A percentile compares a stretch with the other conserved stretches of the same genome.
Evolutionary conservation across 1,139 yeast species (phyloP).

Genomic region (Geotrichum candidum): DNA sequence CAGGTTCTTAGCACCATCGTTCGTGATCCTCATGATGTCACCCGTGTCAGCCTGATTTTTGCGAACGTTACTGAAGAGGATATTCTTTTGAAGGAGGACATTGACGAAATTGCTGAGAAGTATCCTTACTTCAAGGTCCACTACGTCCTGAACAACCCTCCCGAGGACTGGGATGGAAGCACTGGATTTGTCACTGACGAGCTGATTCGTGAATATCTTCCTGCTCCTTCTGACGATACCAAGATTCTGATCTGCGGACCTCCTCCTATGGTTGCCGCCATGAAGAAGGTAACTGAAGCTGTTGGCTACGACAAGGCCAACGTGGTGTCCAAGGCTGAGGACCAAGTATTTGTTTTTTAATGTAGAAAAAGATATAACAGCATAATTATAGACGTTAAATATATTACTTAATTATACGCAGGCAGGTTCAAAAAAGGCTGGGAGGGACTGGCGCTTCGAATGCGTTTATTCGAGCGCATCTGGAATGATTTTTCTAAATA

Average conservation of each 20-base stretch:
- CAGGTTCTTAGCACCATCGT: slow-evolving; percentile 78
- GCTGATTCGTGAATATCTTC: slow-evolving; percentile 58
- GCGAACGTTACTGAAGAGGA: slow-evolving; percentile 72
- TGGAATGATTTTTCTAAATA: neutral
- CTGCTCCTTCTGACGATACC: slow-evolving; percentile 55
- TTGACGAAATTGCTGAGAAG: slow-evolving; percentile 59
- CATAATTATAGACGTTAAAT: neutral
- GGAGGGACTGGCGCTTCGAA: too few species aligned
- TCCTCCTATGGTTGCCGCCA: slow-evolving; percentile 75
- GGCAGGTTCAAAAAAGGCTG: too few species aligned
- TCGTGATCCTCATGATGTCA: slow-evolving; percentile 63
- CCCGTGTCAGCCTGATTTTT: slow-evolving; percentile 61
- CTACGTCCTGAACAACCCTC: slow-evolving; percentile 74
- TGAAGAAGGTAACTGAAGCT: slow-evolving; percentile 70
- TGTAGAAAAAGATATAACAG: neutral
- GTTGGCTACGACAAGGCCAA: slow-evolving; percentile 84
- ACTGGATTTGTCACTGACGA: slow-evolving; percentile 80
- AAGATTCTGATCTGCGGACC: slow-evolving; percentile 93
- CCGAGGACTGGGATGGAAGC: slow-evolving; percentile 68
- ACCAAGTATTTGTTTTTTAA: slow-evolving; percentile 81
- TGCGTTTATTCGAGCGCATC: too few species aligned
- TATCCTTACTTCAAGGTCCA: slow-evolving; percentile 64
- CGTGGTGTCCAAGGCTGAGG: slow-evolving; percentile 87
- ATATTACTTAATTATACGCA: too few species aligned
- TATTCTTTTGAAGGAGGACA: slow-evolving; percentile 67